Evolutionary conservation across 2,329 filamentous ascomycete species (phyloP), one percentile per base, ranked within the genome.

Genomic region (Pezicula carpinea): DNA sequence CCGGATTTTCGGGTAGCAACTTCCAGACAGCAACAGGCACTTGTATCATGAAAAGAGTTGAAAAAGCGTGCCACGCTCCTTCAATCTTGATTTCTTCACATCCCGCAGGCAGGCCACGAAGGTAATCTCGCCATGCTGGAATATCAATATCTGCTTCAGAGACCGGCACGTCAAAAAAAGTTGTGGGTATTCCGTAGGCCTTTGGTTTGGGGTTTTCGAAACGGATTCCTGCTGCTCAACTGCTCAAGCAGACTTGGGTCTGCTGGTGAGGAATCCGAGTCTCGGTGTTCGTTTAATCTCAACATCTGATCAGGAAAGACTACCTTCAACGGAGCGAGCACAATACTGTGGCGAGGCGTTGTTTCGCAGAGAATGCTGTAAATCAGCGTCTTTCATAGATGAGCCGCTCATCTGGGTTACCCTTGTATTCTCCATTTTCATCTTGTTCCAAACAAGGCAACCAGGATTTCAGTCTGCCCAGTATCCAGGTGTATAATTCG

Each of bases 1-100:
- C 48, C 2, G 39, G 19, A 26, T 41, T 47, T 10, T 44, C 8
- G 6, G 48, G 48, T 2, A 50, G 21, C n/a, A 50, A 18, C 18
- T 47, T 31, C 48, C 44, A 50, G 2, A 47, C 21, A 11, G 36
- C 29, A 10, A 50, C 22, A n/a, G 48, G 44, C 35, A 50, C 22
- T 2, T 29, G 34, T 0, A 47, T 6, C 5, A 50, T 5, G 15
- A 50, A 14, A 5, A 50, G 44, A 3, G 48, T 46, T 8, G 48
- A 50, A 7, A 39, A 44, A 35, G 44, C 41, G 7, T 14, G 13
- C 22, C 43, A 50, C 11, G 41, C n/a, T 15, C 39, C 40, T 39
- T 50, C 44, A 15, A 50, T 35, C 18, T 35, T 35, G 33, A 35
- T 35, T 6, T 18, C 33, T 11, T 15, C 18, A 23, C 26, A 43